Evolutionary conservation across 768 basidiomycete species (phyloP).

Genomic region (Pulveroboletus sp.): DNA sequence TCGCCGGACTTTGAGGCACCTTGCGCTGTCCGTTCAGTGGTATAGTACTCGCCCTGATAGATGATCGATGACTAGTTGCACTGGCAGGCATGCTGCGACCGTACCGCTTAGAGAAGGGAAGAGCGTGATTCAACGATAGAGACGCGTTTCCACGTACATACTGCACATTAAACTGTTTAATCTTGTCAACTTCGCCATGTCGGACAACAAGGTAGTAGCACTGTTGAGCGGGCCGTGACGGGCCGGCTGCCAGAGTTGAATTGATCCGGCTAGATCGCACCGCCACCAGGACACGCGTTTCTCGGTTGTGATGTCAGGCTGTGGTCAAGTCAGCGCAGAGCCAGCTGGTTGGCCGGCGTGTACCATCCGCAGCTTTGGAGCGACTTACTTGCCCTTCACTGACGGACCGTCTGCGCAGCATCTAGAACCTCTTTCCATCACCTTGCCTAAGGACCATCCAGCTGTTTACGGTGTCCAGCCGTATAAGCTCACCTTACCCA

Average conservation of each 20-base stretch:
- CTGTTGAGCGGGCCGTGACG: constrained; percentile 2
- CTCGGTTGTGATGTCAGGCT: constrained; percentile 27
- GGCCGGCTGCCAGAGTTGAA: not conserved
- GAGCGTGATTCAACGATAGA: constrained; percentile 2
- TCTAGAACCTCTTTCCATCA: constrained; percentile 3
- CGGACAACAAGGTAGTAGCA: not conserved
- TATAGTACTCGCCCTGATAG: constrained; percentile 79
- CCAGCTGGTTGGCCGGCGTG: constrained; percentile 3
- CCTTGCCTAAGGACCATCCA: constrained; percentile 8
- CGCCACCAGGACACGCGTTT: constrained; percentile 23
- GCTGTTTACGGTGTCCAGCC: constrained; percentile 8
- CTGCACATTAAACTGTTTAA: constrained; percentile 79
- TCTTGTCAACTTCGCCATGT: constrained; percentile 48
- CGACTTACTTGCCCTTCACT: constrained; percentile 4
- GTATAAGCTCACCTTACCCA: constrained; percentile 12
- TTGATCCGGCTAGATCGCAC: constrained; percentile 13
- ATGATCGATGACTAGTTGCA: not conserved
- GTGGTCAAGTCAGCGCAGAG: constrained; percentile 1
- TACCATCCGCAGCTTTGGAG: constrained; percentile 13
- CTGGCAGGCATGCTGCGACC: constrained; percentile 23
- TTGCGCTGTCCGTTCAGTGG: constrained; percentile 89
- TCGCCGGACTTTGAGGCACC: constrained; percentile 96
- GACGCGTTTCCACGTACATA: constrained; percentile 21
- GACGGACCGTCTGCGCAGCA: constrained; percentile 13
- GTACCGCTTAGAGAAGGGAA: constrained; percentile 41